Evolutionary conservation across 176 grass and related monocot species (phyloP), one percentile per base, ranked within the genome.

Genomic region (Phragmites australis): DNA sequence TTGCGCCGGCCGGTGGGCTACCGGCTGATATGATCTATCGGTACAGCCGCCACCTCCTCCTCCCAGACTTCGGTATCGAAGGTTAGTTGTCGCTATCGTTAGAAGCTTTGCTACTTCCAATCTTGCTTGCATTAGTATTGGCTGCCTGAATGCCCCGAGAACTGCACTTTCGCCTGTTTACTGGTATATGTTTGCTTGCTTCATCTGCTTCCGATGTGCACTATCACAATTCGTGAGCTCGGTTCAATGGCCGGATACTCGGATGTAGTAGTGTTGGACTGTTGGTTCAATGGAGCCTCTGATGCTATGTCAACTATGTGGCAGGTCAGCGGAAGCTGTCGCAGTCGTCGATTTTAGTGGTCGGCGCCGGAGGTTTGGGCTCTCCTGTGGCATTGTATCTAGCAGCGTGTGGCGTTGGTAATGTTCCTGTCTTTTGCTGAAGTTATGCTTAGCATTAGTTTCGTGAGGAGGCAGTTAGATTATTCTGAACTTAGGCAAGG

Each of bases 21-120:
- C 85, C 85, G 10, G 30, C 51, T 23, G 77, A 94, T 37, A 97
- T 97, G 94, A 87, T 94, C 62, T 88, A 85, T 39, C 82, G 94
- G 54, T 97, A 94, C 55, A 92, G 94, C 63, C 92, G 94, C 68
- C 94, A 97, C 67, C 89, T 97, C 56, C 74, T 97, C 66, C 94
- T 97, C 26, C 88, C 89, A 39, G 90, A 97, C 83, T 94, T 97
- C 70, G 95, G 92, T 3, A 88, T 94, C 34, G 77, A 92, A 94
- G 92, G 94, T 94, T 43, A 48, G 40, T 57, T 63, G 51, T 45
- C 68, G 5, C 11, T 18, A 15, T 31, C 57, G 19, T 5, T 44
- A 49, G 8, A 11, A 17, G 30, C 49, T 70, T 37, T 6, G 11
- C 42, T 69, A 9, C 41, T 47, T 15, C 30, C 3, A 64, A 19